Evolutionary conservation across 176 grass and related monocot species (phyloP).

Genomic region (Carex kokanica): DNA sequence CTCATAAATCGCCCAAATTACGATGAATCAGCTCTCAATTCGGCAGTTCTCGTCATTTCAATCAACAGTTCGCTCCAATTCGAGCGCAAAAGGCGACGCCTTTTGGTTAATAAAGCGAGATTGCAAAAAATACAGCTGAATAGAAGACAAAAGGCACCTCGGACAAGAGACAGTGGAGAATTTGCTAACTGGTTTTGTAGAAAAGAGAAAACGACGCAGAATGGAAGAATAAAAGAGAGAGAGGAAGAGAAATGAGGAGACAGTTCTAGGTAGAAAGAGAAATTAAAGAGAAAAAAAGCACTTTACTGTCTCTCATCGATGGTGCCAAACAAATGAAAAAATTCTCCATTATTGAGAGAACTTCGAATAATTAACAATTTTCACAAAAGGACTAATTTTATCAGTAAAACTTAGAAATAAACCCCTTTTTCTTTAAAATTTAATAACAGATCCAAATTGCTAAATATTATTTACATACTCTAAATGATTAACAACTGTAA

Average conservation of each 20-base stretch:
- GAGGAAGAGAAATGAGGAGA: background rate
- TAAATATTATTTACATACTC: background rate
- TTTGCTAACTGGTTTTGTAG: background rate
- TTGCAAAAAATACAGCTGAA: background rate
- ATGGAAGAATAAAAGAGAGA: background rate
- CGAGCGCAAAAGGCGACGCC: background rate
- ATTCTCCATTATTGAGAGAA: background rate
- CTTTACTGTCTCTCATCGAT: slow-evolving; percentile 4
- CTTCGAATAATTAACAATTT: background rate
- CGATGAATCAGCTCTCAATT: background rate
- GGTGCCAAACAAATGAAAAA: slow-evolving; percentile 13
- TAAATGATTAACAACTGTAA: too few species aligned
- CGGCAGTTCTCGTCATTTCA: slow-evolving; percentile 1
- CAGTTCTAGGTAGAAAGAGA: background rate
- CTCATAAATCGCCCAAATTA: slow-evolving; percentile 6
- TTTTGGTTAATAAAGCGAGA: background rate
- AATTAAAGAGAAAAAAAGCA: slow-evolving; percentile 16
- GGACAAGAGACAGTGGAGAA: background rate
- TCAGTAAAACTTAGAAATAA: background rate
- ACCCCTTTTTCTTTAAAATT: background rate
- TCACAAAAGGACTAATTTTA: background rate
- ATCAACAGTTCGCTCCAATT: background rate
- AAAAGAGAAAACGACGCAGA: slow-evolving; percentile 15
- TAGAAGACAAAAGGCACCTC: background rate
- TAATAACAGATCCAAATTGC: background rate